Evolutionary conservation across 2,329 filamentous ascomycete species (phyloP).

Genomic region (Penicillium italicum): DNA sequence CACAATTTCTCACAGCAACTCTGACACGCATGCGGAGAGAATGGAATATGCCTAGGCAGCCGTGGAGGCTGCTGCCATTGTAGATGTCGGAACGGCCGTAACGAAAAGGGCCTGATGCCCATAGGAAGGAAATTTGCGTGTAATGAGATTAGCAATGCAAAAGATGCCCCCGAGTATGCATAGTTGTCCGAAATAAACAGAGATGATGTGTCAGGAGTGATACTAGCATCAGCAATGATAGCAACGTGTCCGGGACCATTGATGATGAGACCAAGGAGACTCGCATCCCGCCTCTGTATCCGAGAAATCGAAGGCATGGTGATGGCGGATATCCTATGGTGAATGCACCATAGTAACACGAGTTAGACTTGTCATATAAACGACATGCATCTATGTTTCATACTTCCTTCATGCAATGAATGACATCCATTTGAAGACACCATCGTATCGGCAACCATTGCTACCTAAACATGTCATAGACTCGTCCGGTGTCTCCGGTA

Average conservation of each 20-base stretch:
- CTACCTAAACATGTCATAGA: neutral
- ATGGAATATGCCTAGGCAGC: neutral
- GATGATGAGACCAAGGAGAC: too few relatives aligned
- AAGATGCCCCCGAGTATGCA: neutral
- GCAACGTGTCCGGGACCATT: neutral
- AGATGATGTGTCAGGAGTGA: neutral
- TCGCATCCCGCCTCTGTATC: neutral
- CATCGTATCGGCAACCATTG: neutral
- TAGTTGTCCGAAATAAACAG: neutral
- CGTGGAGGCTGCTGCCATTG: neutral
- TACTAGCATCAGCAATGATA: neutral
- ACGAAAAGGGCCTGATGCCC: neutral
- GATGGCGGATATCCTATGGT: neutral
- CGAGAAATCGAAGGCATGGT: neutral
- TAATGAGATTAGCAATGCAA: too few relatives aligned
- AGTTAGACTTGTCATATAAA: neutral
- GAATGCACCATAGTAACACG: neutral
- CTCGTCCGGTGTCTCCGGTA: neutral
- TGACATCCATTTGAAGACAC: neutral
- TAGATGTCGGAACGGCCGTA: neutral
- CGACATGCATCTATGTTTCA: neutral
- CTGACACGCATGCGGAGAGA: neutral
- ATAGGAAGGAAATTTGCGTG: neutral
- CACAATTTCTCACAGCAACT: neutral
- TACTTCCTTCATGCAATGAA: neutral